phyloP scores from a whole-genome alignment of 192 early-diverging fungal species.

The Coemansia sp. region DNA sequence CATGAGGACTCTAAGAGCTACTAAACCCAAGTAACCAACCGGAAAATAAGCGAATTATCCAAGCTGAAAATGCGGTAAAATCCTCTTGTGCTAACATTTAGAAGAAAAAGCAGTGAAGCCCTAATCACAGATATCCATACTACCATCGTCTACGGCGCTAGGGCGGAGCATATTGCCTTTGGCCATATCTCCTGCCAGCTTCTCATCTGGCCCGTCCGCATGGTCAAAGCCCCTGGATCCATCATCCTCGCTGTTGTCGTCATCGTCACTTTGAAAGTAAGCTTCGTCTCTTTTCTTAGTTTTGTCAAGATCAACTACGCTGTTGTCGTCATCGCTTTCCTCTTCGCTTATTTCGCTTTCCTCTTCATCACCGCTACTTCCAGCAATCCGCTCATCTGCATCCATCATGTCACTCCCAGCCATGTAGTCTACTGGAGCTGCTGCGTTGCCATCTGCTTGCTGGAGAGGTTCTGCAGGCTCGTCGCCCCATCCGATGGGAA shows the following conservation, averaged over 20 bases:
- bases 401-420: slow-evolving; percentile 13
- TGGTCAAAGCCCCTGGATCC: neutral
- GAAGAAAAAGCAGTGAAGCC: too few species aligned
- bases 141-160: neutral
- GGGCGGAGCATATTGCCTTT: neutral
- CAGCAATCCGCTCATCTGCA: slow-evolving; percentile 10
- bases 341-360: slow-evolving; percentile 24
- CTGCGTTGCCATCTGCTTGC: neutral
- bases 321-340: slow-evolving; percentile 26
- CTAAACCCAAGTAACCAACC: too few species aligned
- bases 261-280: slow-evolving; percentile 17
- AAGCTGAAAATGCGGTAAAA: too few species aligned
- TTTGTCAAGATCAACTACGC: slow-evolving; percentile 28
- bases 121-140: slow-evolving; percentile 34
- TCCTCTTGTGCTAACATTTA: too few species aligned
- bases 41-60: too few species aligned
- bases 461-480: neutral
- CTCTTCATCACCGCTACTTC: slow-evolving; percentile 13
- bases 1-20: too few species aligned
- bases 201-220: slow-evolving; percentile 13
- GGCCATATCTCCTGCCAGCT: slow-evolving; percentile 13
- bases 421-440: neutral
- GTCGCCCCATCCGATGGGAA: neutral
- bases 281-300: slow-evolving; percentile 31
- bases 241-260: slow-evolving; percentile 12